These are phyloP conservation scores for Lachancea quebecensis DNA, from an alignment of 805 yeast genomes.

Conservation along the genomic window DNA sequence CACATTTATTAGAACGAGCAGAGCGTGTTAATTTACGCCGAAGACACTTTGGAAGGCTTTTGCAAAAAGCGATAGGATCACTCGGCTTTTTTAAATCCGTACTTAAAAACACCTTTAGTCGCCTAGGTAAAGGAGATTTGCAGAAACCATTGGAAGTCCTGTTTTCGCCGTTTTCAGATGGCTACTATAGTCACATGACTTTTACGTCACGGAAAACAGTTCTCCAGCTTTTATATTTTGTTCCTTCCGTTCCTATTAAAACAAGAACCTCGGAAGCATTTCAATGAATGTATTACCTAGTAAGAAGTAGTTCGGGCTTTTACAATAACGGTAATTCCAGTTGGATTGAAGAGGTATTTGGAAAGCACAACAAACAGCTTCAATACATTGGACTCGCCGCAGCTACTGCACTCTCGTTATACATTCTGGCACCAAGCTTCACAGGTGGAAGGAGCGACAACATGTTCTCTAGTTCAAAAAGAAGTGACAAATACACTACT, in stretches of 20 bases:
- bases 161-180: neutral
- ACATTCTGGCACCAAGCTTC: constrained; percentile 17
- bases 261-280: neutral
- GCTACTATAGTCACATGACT: neutral
- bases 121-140: no score
- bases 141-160: neutral
- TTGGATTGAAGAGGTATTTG: constrained; percentile 13
- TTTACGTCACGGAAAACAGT: neutral
- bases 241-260: neutral
- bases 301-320: constrained; percentile 7
- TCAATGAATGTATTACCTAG: constrained; percentile 8
- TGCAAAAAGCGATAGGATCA: no score
- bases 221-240: neutral
- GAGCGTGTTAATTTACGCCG: no score
- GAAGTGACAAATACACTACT: constrained; percentile 71
- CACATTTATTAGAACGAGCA: no score
- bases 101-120: no score
- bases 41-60: no score
- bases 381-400: constrained; percentile 8
- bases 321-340: constrained; percentile 15
- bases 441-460: constrained; percentile 8
- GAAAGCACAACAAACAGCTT: constrained; percentile 13
- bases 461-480: constrained; percentile 28
- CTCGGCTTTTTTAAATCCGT: no score
- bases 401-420: constrained; percentile 14